phyloP scores from a whole-genome alignment of 2,329 filamentous ascomycete species.

The Aspergillus japonicus region DNA sequence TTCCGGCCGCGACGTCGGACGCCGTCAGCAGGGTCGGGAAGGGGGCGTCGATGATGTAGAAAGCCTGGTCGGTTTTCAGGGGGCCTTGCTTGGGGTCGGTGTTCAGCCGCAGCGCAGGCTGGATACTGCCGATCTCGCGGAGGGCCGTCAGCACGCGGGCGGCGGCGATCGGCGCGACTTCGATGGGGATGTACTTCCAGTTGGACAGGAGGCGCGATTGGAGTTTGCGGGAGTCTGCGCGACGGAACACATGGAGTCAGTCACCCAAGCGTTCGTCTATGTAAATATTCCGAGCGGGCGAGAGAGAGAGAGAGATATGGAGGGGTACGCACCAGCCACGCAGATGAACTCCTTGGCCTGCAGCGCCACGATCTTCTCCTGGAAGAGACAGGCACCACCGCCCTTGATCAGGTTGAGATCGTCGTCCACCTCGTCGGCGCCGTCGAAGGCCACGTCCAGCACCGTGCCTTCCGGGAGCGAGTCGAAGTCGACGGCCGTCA shows the following conservation, averaged over 20 bases:
- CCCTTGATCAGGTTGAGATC: conserved; percentile 97
- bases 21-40: conserved; percentile 72
- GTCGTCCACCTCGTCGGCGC: conserved; percentile 93
- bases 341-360: conserved; percentile 82
- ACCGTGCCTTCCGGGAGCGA: conserved; percentile 63
- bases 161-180: conserved; percentile 83
- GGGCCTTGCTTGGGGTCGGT: conserved; percentile 77
- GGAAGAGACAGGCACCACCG: conserved; percentile 93
- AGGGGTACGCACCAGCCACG: conserved; percentile 64
- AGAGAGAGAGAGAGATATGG: neutral
- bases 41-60: conserved; percentile 89
- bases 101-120: conserved; percentile 70
- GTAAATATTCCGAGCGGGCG: no score
- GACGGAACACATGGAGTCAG: no score
- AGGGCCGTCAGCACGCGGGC: conserved; percentile 74
- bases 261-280: neutral
- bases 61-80: conserved; percentile 79
- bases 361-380: conserved; percentile 92
- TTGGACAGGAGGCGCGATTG: conserved; percentile 69
- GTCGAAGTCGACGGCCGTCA: conserved; percentile 76
- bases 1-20: conserved; percentile 51
- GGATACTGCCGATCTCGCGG: conserved; percentile 67
- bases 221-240: conserved; percentile 81
- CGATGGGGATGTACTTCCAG: conserved; percentile 88
- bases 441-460: conserved; percentile 92